These are phyloP conservation scores for Pythium scleroteichum DNA, from an alignment of 352 stramenopile genomes.

Conservation along the genomic window DNA sequence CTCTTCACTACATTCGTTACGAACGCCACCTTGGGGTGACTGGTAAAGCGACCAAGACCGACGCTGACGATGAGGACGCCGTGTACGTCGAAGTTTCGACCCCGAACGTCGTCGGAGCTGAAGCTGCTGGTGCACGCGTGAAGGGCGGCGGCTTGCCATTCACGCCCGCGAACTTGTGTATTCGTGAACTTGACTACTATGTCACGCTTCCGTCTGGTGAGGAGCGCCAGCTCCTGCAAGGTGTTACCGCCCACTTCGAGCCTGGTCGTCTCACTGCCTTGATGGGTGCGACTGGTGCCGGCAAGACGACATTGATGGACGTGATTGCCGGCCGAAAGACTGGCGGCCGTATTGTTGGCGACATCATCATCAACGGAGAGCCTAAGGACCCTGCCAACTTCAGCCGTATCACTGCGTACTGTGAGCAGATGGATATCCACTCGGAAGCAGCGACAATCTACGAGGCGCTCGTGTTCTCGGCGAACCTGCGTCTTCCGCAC, in stretches of 20 bases:
- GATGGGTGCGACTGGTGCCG: conserved; percentile 68
- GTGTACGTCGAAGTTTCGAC: conserved; percentile 47
- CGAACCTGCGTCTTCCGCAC: conserved; percentile 74
- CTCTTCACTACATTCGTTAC: conserved; percentile 56
- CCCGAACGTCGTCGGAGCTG: conserved; percentile 15
- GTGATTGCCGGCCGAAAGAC: conserved; percentile 77
- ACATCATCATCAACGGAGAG: conserved; percentile 91
- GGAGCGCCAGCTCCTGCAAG: conserved; percentile 42
- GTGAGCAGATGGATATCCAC: conserved; percentile 87
- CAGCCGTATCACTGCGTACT: conserved; percentile 87
- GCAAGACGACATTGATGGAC: conserved; percentile 70
- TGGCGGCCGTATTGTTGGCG: conserved; percentile 68
- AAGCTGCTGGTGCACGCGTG: conserved; percentile 2
- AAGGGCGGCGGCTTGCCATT: conserved; percentile 39
- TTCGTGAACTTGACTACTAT: conserved; percentile 50
- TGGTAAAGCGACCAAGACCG: conserved; percentile 33
- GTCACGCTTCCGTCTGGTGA: conserved; percentile 53
- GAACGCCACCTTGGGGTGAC: conserved; percentile 47
- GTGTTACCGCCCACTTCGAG: conserved; percentile 54
- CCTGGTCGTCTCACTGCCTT: conserved; percentile 70
- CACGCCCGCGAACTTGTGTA: conserved; percentile 41
- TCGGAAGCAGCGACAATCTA: conserved; percentile 80
- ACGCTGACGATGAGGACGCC: conserved; percentile 28
- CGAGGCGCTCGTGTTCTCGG: conserved; percentile 92
- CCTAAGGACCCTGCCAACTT: conserved; percentile 80